Conservation (phyloP, 192 early-diverging fungal genomes). For the Coemansia sp. region DNA sequence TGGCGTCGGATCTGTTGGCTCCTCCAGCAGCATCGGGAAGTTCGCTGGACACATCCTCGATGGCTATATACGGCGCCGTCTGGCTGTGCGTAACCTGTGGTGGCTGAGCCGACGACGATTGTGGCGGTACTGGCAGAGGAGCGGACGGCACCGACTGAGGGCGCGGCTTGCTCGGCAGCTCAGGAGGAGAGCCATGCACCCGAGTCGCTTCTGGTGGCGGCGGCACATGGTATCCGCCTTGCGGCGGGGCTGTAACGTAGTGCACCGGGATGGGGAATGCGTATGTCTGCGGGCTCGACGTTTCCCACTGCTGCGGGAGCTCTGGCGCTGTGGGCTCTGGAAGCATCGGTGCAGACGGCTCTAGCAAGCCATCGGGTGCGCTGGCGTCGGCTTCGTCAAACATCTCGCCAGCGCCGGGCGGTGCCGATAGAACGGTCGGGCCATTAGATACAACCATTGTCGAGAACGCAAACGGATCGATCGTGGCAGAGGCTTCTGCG, state of each 20-base stretch:
- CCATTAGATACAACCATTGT: slow-evolving; percentile 12
- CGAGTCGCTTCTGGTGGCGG: neutral
- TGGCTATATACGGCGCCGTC: neutral
- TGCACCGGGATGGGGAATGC: slow-evolving; percentile 37
- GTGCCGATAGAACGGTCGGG: slow-evolving; percentile 39
- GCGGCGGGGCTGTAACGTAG: slow-evolving; percentile 13
- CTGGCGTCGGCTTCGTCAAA: neutral
- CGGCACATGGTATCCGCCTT: neutral
- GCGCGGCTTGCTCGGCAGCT: slow-evolving; percentile 31
- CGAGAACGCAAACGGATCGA: slow-evolving; percentile 9
- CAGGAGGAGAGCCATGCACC: neutral
- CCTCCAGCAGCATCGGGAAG: neutral
- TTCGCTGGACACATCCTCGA: neutral
- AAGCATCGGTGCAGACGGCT: slow-evolving; percentile 49
- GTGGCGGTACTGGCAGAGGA: neutral
- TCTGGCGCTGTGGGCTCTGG: slow-evolving; percentile 48
- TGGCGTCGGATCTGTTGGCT: neutral
- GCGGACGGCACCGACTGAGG: slow-evolving; percentile 24
- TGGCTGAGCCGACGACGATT: neutral
- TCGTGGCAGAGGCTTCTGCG: neutral
- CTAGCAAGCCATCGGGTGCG: slow-evolving; percentile 16
- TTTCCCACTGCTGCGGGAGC: slow-evolving; percentile 35
- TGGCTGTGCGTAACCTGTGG: neutral
- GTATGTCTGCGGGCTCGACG: slow-evolving; percentile 10
- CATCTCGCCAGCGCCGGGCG: slow-evolving; percentile 21